Evolutionary conservation across 176 grass and related monocot genomes (phyloP), one percentile per base, ranked within the genome.

Genomic region (Ensete ventricosum): DNA sequence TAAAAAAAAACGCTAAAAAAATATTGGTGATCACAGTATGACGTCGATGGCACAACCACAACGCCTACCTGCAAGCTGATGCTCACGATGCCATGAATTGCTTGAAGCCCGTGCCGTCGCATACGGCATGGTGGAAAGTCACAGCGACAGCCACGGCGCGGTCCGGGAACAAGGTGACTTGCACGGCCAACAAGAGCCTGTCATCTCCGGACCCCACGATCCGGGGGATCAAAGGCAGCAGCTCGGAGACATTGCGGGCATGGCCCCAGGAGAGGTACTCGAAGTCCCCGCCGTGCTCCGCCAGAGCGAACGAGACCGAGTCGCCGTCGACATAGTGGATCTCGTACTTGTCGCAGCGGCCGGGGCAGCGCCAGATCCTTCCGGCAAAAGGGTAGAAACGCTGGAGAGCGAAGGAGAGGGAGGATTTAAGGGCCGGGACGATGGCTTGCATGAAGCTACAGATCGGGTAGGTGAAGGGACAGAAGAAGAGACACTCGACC

Each of bases 61-160:
- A 19, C 1, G 69, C 67, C 2, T 57, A 67, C 24, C 13, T 48
- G 54, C 24, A 64, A 16, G 53, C n/a, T 0, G 52, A 48, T 1
- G 78, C 74, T 86, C 89, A 86, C 1, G 82, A 9, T 54, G 71
- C 78, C 5, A 88, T n/a, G 83, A 92, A 92, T 19, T 81, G 76
- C 1, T 58, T 83, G 53, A 67, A 86, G 17, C 65, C 43, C 0
- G 55, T n/a, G 65, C 86, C 81, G n/a, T 92, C 86, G 62, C 84
- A 82, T 9, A 75, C 71, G 1, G 76, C 69, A 34, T 92, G 90
- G 79, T 81, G 68, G 8, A 87, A 6, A 50, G 77, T 5, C 2
- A 81, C 62, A 53, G 68, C 84, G 3, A 92, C 0, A 17, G 65
- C 90, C 67, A 87, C 27, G 50, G 87, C 83, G 0, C 73, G 62